These are phyloP conservation scores for Debaryomyces robertsiae DNA, from an alignment of 1,139 yeast species.

Conservation along the genomic window DNA sequence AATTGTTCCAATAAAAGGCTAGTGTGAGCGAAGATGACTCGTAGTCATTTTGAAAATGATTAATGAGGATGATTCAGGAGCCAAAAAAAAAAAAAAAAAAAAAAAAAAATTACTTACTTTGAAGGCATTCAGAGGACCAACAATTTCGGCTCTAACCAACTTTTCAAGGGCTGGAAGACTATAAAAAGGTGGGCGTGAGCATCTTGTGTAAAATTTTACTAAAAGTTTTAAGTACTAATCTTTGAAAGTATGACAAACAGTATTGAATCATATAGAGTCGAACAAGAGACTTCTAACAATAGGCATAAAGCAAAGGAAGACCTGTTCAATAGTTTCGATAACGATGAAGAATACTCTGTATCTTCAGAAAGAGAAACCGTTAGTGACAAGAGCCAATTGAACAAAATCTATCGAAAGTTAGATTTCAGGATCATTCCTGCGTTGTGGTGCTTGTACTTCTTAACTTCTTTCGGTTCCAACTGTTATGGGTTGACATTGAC, in stretches of 20 bases:
- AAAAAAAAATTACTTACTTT: conserved; percentile 2
- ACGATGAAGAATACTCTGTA: conserved; percentile 6
- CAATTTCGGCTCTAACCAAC: neutral
- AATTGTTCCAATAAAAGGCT: too few species aligned
- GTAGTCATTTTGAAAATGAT: conserved; percentile 6
- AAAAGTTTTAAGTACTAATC: too few species aligned
- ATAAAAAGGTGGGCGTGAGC: neutral
- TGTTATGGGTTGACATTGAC: conserved; percentile 82
- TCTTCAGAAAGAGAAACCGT: neutral
- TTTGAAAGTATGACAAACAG: conserved; percentile 1
- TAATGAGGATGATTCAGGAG: conserved; percentile 5
- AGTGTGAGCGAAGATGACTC: conserved; percentile 7
- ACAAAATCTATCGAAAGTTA: conserved; percentile 63
- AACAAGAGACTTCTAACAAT: conserved; percentile 2
- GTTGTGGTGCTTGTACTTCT: conserved; percentile 75
- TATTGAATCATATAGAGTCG: conserved; percentile 1
- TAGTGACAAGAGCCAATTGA: conserved; percentile 39
- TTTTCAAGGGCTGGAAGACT: neutral
- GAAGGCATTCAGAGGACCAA: conserved; percentile 4
- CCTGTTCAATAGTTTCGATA: conserved; percentile 3
- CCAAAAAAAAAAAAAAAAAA: neutral
- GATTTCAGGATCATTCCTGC: conserved; percentile 81
- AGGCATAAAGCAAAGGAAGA: conserved; percentile 5
- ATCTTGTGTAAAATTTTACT: too few species aligned
- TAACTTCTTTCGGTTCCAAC: conserved; percentile 76